These are phyloP conservation scores for Lagenaria siceraria DNA, from an alignment of 306 rosid genomes.

Conservation along the genomic window DNA sequence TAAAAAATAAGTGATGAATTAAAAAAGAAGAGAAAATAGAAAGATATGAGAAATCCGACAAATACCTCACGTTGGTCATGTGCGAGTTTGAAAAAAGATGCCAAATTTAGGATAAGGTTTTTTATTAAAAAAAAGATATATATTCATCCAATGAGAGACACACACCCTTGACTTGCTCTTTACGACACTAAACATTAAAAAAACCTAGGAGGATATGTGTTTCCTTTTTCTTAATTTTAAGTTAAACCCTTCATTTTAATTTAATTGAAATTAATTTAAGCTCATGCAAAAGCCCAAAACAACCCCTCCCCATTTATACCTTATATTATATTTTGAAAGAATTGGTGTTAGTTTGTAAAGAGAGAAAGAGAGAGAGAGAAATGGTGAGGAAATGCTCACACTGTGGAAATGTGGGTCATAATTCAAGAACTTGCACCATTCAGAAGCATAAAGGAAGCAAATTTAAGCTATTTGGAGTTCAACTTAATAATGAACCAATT, in stretches of 20 bases:
- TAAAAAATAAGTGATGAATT: neutral
- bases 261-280: neutral
- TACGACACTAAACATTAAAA: neutral
- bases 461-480: slow-evolving; percentile 20
- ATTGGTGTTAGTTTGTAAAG: neutral
- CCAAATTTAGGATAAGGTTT: slow-evolving; percentile 1
- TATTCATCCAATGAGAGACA: neutral
- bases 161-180: neutral
- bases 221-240: neutral
- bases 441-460: neutral
- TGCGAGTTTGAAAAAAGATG: slow-evolving; percentile 1
- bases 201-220: neutral
- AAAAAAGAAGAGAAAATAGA: neutral
- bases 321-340: neutral
- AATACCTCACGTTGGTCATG: neutral
- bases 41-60: neutral
- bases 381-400: slow-evolving; percentile 23
- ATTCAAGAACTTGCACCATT: slow-evolving; percentile 21
- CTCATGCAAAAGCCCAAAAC: neutral
- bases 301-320: neutral
- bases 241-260: neutral
- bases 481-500: neutral
- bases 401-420: slow-evolving; percentile 24
- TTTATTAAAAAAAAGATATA: neutral
- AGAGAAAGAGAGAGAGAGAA: neutral